Percentiles rank a stretch among this genome's conserved stretches.
Conservation (phyloP, 108 stramenopile genomes). For the Hondaea fermentalgiana region DNA sequence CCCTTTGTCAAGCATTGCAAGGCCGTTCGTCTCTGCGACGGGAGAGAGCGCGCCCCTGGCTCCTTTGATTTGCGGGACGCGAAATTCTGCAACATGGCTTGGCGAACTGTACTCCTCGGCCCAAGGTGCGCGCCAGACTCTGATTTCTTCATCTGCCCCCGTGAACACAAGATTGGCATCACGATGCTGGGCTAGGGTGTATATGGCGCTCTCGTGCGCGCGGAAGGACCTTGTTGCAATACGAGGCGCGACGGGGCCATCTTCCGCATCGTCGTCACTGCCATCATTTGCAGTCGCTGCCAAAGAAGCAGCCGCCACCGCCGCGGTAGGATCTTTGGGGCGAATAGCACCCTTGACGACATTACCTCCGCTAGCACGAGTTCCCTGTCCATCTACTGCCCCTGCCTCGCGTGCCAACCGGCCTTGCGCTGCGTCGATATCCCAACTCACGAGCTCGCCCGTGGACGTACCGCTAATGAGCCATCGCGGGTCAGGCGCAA, state of each 20-base stretch:
- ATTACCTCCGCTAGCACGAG: too few relatives aligned
- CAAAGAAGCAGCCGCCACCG: background rate
- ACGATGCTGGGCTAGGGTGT: background rate
- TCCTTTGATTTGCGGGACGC: background rate
- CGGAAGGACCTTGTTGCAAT: background rate
- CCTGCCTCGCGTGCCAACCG: background rate
- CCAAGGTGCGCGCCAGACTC: background rate
- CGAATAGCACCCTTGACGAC: too few relatives aligned
- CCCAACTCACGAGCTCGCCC: slow-evolving; percentile 12
- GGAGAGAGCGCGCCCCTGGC: background rate
- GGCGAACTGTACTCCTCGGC: background rate
- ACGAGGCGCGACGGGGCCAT: background rate
- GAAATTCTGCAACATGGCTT: background rate
- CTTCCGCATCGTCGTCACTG: background rate
- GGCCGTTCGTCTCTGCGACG: background rate
- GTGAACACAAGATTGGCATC: background rate
- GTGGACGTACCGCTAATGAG: background rate
- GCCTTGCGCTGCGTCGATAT: background rate
- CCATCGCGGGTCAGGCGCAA: background rate
- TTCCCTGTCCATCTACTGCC: background rate
- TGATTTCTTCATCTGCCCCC: background rate
- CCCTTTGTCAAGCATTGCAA: background rate
- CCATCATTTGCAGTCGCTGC: background rate
- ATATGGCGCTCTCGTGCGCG: background rate
- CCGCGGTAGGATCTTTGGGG: too few relatives aligned